phyloP scores from a whole-genome alignment of 306 rosid species.

The Prunus salicina region DNA sequence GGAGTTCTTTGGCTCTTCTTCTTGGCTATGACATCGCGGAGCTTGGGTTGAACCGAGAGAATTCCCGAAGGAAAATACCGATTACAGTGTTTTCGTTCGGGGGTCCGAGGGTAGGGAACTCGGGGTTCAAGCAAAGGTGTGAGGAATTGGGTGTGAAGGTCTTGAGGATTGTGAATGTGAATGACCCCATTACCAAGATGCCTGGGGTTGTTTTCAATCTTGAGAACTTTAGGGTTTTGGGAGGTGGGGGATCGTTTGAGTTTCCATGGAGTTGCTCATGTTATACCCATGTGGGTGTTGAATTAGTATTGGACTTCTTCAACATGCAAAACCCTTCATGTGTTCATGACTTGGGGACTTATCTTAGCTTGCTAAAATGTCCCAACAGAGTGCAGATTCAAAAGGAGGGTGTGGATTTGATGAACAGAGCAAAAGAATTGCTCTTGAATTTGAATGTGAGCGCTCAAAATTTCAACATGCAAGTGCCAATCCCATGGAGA shows the following conservation, averaged over 20 bases:
- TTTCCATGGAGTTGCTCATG: constrained; percentile 72
- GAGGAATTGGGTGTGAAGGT: constrained; percentile 82
- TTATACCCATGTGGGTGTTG: constrained; percentile 91
- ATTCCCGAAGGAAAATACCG: constrained; percentile 13
- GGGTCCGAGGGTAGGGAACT: constrained; percentile 86
- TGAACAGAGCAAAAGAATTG: constrained; percentile 37
- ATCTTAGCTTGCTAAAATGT: constrained; percentile 48
- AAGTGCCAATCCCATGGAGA: constrained; percentile 24
- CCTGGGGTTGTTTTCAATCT: constrained; percentile 75
- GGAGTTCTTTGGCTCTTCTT: constrained; percentile 79
- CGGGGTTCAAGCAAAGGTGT: constrained; percentile 61
- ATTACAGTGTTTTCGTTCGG: constrained; percentile 81
- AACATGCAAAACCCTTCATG: constrained; percentile 82
- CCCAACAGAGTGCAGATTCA: constrained; percentile 24
- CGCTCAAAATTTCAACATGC: constrained; percentile 31
- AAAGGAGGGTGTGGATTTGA: constrained; percentile 25
- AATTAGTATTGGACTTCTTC: constrained; percentile 69
- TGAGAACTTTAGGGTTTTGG: constrained; percentile 83
- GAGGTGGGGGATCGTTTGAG: constrained; percentile 41
- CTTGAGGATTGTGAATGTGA: constrained; percentile 63
- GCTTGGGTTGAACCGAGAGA: constrained; percentile 51
- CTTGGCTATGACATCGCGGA: constrained; percentile 87
- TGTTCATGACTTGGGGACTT: constrained; percentile 81
- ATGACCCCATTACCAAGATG: constrained; percentile 85
- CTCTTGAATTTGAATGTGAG: constrained; percentile 4